phyloP scores from a whole-genome alignment of 352 stramenopile genomes.

The Peronospora destructor region DNA sequence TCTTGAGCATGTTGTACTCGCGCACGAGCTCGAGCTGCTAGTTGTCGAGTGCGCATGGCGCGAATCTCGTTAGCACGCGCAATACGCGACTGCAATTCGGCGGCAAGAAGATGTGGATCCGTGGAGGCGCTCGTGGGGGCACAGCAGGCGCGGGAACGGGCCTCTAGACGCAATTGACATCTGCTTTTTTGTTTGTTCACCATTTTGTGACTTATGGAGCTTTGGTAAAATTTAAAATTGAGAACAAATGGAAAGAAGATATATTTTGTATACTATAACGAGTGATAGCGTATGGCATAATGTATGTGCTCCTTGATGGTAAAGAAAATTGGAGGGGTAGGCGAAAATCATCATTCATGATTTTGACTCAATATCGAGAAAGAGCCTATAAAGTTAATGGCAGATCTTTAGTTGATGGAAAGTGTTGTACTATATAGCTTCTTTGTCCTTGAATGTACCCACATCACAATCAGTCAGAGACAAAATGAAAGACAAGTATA shows the following conservation, averaged over 20 bases:
- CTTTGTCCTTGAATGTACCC: too few species aligned
- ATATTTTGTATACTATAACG: too few species aligned
- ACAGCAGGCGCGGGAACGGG: constrained; percentile 31
- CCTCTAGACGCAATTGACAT: constrained; percentile 66
- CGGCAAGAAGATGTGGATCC: constrained; percentile 15
- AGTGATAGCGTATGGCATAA: not conserved
- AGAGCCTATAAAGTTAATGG: too few species aligned
- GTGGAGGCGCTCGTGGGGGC: constrained; percentile 4
- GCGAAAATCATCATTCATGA: not conserved
- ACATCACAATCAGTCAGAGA: too few species aligned
- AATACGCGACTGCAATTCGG: constrained; percentile 40
- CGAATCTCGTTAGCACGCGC: constrained; percentile 46
- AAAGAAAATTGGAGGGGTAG: not conserved
- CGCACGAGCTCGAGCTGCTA: constrained; percentile 33
- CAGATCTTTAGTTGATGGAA: too few species aligned
- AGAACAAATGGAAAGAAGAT: not conserved
- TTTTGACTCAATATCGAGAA: too few species aligned
- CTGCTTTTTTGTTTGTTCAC: constrained; percentile 56
- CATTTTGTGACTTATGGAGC: constrained; percentile 17
- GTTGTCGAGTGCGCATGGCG: constrained; percentile 33
- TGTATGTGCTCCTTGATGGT: too few species aligned
- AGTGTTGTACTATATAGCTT: too few species aligned
- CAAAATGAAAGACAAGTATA: too few species aligned
- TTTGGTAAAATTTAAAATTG: not conserved
- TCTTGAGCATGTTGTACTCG: constrained; percentile 52